These are phyloP conservation scores for Quercus agrifolia DNA, from an alignment of 306 rosid genomes.

Conservation along the genomic window DNA sequence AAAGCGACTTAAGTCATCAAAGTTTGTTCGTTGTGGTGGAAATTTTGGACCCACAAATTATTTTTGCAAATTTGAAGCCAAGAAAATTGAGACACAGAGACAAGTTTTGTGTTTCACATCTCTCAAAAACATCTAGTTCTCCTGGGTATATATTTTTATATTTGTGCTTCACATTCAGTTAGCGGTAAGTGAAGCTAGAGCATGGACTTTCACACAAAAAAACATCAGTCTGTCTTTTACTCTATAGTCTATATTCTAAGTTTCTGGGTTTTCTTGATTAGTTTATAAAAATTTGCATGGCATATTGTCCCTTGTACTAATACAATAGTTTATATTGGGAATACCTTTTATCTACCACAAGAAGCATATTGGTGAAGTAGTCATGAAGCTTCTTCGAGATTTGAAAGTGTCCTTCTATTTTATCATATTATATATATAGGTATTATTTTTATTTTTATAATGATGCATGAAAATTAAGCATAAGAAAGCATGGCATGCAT, in stretches of 20 bases:
- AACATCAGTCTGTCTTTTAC: constrained; percentile 16
- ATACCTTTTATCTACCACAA: constrained; percentile 35
- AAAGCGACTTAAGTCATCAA: background rate
- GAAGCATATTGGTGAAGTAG: constrained; percentile 19
- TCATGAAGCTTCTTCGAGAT: constrained; percentile 22
- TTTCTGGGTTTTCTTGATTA: background rate
- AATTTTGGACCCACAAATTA: background rate
- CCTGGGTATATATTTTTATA: background rate
- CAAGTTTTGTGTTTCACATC: background rate
- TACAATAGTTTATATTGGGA: constrained; percentile 22
- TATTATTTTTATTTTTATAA: background rate
- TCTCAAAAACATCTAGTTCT: background rate
- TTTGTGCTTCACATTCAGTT: background rate
- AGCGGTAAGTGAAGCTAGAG: background rate
- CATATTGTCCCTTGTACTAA: background rate
- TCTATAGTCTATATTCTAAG: constrained; percentile 12
- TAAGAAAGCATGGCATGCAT: background rate
- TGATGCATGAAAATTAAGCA: background rate
- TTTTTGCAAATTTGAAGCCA: background rate
- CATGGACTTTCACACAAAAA: constrained; percentile 21
- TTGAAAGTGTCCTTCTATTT: background rate
- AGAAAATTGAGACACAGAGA: background rate
- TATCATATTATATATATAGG: background rate
- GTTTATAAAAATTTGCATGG: constrained; percentile 23
- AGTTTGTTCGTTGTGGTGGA: background rate